Evolutionary conservation across 306 rosid species (phyloP).

Genomic region (Citrullus mucosospermus): DNA sequence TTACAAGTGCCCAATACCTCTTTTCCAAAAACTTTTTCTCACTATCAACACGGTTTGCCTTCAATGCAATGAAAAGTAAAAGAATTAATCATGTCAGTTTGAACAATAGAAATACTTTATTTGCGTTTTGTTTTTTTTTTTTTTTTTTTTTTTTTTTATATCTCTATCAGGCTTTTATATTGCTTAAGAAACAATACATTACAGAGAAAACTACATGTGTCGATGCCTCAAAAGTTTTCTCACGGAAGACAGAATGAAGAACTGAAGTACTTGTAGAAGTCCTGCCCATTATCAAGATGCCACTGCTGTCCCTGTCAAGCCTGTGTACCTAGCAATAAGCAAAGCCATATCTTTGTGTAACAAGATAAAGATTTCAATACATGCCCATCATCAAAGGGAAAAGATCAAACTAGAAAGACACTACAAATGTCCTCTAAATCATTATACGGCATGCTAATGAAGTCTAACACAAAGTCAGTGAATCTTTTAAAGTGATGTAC

Average conservation of each 20-base stretch:
- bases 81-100: neutral
- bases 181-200: neutral
- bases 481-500: neutral
- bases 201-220: constrained; percentile 32
- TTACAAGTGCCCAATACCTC: constrained; percentile 78
- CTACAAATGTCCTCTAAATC: neutral
- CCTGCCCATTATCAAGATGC: constrained; percentile 87
- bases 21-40: constrained; percentile 46
- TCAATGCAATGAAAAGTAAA: constrained; percentile 2
- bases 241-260: constrained; percentile 77
- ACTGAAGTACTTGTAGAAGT: constrained; percentile 57
- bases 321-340: constrained; percentile 55
- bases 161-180: neutral
- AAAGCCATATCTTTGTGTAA: constrained; percentile 1
- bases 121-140: neutral
- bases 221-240: constrained; percentile 61
- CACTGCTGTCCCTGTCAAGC: constrained; percentile 79
- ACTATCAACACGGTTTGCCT: constrained; percentile 20
- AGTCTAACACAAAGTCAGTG: neutral
- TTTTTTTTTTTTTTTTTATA: neutral
- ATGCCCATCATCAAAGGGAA: neutral
- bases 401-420: neutral
- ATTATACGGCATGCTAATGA: neutral
- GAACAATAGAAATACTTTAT: neutral
- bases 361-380: neutral